Conservation (phyloP, 2,329 filamentous ascomycete species). For the Colletotrichum sp. region DNA sequence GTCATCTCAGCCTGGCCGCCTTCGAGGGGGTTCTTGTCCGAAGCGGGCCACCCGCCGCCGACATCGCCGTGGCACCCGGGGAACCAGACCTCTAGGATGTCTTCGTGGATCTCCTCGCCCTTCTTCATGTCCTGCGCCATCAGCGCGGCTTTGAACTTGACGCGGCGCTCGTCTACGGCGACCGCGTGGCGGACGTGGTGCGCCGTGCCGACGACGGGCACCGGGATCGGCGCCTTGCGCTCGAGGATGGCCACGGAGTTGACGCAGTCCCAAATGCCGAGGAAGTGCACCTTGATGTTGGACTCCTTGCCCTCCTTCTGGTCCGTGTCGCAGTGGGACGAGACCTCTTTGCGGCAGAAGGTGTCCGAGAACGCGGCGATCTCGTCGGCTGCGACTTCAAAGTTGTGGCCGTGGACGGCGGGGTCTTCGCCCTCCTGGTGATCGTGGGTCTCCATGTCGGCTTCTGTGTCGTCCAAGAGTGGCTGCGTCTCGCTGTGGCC, state of each 20-base stretch:
- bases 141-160: slow-evolving; percentile 60
- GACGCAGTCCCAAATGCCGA: slow-evolving; percentile 62
- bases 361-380: slow-evolving; percentile 28
- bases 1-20: slow-evolving; percentile 23
- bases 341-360: background rate
- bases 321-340: background rate
- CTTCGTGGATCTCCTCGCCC: slow-evolving; percentile 33
- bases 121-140: slow-evolving; percentile 44
- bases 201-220: slow-evolving; percentile 44
- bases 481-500: background rate
- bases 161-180: slow-evolving; percentile 56
- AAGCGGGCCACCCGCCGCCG: slow-evolving; percentile 55
- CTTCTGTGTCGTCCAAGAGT: slow-evolving; percentile 25
- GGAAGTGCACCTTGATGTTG: slow-evolving; percentile 56
- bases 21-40: slow-evolving; percentile 28
- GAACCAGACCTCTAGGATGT: slow-evolving; percentile 60
- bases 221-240: slow-evolving; percentile 40
- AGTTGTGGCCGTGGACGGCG: slow-evolving; percentile 27
- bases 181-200: slow-evolving; percentile 56
- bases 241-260: slow-evolving; percentile 53
- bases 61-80: slow-evolving; percentile 59
- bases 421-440: slow-evolving; percentile 22
- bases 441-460: slow-evolving; percentile 25
- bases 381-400: slow-evolving; percentile 34
- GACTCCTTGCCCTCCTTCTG: slow-evolving; percentile 24